Evolutionary conservation across 2,329 filamentous ascomycete genomes (phyloP).

Genomic region (Plenodomus tracheiphilus): DNA sequence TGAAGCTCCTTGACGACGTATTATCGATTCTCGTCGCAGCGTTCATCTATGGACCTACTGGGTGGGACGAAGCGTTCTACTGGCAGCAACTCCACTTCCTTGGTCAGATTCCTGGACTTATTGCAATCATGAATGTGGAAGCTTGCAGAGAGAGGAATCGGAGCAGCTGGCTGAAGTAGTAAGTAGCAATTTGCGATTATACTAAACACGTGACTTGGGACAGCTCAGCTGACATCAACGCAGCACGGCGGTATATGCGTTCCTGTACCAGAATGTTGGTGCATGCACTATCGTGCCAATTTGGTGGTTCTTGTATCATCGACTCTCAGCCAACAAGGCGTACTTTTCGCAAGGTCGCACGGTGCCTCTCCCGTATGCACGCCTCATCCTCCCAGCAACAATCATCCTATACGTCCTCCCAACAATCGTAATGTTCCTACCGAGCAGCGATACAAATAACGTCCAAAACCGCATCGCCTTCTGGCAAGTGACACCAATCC

Average conservation of each 20-base stretch:
- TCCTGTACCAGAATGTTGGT: conserved; percentile 20
- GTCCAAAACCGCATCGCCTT: conserved; percentile 14
- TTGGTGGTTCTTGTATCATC: conserved; percentile 16
- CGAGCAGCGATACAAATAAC: not conserved
- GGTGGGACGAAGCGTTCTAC: conserved; percentile 16
- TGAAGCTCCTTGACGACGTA: conserved; percentile 8
- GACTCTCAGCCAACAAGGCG: conserved; percentile 9
- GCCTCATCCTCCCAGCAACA: conserved; percentile 11
- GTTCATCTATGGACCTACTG: conserved; percentile 12
- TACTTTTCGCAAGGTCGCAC: conserved; percentile 19
- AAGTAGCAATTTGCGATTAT: conserved; percentile 1
- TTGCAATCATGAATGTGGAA: conserved; percentile 17
- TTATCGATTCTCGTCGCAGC: conserved; percentile 16
- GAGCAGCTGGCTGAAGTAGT: conserved; percentile 23
- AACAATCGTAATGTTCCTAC: conserved; percentile 14
- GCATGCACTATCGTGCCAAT: conserved; percentile 13
- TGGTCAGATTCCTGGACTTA: conserved; percentile 5
- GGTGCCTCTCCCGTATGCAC: conserved; percentile 16
- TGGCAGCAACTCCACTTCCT: conserved; percentile 24
- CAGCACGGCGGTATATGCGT: conserved; percentile 13
- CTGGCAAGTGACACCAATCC: conserved; percentile 17
- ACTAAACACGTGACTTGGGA: not conserved
- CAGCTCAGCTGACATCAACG: not conserved
- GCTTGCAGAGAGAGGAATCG: conserved; percentile 18
- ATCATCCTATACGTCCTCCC: conserved; percentile 16